These are phyloP conservation scores for Gardenia jasminoides DNA, from an alignment of 257 asterid genomes.

Conservation along the genomic window DNA sequence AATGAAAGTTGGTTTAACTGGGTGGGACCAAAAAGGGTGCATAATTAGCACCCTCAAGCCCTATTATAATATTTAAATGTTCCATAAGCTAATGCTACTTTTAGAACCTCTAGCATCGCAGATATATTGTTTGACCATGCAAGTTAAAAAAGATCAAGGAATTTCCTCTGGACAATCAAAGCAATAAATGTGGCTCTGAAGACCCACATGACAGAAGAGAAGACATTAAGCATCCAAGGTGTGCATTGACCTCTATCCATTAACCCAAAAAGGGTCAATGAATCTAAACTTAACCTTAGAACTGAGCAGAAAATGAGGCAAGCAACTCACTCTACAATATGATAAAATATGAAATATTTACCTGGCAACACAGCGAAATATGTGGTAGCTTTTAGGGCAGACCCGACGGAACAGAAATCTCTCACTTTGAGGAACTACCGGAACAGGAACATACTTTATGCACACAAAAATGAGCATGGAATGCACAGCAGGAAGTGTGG, in stretches of 20 bases:
- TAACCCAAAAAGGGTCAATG: background rate
- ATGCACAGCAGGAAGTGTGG: constrained; percentile 94
- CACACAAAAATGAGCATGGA: constrained; percentile 94
- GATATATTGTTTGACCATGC: too few relatives aligned
- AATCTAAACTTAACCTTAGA: background rate
- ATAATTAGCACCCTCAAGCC: too few relatives aligned
- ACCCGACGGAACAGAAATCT: constrained; percentile 90
- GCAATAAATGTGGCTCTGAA: background rate
- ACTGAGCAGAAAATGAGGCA: background rate
- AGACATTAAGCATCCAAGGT: background rate
- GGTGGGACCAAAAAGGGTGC: too few relatives aligned
- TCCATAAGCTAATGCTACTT: too few relatives aligned
- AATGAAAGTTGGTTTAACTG: too few relatives aligned
- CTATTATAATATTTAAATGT: too few relatives aligned
- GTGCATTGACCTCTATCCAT: background rate
- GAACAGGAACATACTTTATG: constrained; percentile 85
- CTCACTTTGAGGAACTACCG: constrained; percentile 84
- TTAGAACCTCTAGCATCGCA: too few relatives aligned
- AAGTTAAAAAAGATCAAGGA: too few relatives aligned
- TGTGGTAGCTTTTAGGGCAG: constrained; percentile 80
- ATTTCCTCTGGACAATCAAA: too few relatives aligned
- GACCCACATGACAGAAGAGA: background rate
- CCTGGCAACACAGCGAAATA: constrained; percentile 98
- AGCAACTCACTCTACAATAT: background rate
- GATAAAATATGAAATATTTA: constrained; percentile 26